These are phyloP conservation scores for Incumbomyces lentus DNA, from an alignment of 2,329 filamentous ascomycete genomes.

Conservation along the genomic window DNA sequence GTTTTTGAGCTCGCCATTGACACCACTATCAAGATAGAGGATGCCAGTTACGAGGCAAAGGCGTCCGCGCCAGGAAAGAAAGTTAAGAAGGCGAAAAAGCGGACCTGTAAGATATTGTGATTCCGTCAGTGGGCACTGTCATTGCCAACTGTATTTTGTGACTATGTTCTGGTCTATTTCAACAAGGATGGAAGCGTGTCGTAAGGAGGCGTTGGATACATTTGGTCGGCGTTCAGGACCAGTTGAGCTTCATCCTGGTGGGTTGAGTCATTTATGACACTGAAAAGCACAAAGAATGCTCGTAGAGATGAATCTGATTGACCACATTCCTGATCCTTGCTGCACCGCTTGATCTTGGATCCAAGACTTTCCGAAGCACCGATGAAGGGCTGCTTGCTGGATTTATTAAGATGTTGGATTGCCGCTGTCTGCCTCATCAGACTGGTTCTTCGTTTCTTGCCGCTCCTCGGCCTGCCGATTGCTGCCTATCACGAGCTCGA, in stretches of 20 bases:
- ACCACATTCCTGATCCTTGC: conserved; percentile 6
- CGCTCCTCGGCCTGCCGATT: conserved; percentile 28
- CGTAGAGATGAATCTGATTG: conserved; percentile 3
- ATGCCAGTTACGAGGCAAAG: conserved; percentile 39
- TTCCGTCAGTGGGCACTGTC: neutral
- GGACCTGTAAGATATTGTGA: conserved; percentile 50
- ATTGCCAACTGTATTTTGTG: neutral
- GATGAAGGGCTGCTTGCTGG: neutral
- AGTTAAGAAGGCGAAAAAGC: conserved; percentile 66
- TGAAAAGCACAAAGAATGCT: conserved; percentile 1
- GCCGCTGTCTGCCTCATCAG: neutral
- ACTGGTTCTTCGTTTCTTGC: conserved; percentile 12
- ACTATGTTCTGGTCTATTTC: too few relatives aligned
- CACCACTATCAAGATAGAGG: conserved; percentile 75
- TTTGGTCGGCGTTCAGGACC: neutral
- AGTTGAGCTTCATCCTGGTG: neutral
- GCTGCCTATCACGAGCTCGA: conserved; percentile 89
- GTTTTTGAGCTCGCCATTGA: conserved; percentile 90
- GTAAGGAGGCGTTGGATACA: neutral
- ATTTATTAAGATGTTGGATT: too few relatives aligned
- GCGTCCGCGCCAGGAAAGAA: conserved; percentile 23
- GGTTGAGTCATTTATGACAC: conserved; percentile 1
- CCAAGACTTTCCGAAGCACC: neutral
- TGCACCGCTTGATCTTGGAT: neutral
- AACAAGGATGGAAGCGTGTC: neutral